Percentiles rank a stretch among this genome's conserved stretches.
phyloP scores from a whole-genome alignment of 805 yeast species.

The Starmera dryadoides region DNA sequence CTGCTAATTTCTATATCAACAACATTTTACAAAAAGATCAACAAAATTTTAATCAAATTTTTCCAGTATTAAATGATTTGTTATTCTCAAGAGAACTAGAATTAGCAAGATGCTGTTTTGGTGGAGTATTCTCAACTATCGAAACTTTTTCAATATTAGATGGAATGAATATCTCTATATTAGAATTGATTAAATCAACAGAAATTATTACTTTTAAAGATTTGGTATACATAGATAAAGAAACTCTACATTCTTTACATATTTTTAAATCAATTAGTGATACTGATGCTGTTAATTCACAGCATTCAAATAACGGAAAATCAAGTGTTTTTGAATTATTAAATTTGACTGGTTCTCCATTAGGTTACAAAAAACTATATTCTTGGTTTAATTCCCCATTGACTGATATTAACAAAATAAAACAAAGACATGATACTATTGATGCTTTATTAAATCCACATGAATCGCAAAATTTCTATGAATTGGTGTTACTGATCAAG shows the following conservation, averaged over 20 bases:
- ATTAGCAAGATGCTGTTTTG: not conserved
- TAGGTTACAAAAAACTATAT: conserved; percentile 23
- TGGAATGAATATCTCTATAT: not conserved
- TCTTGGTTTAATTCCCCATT: conserved; percentile 30
- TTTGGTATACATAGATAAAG: not conserved
- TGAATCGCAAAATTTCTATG: conserved; percentile 15
- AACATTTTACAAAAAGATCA: not conserved
- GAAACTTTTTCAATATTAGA: not conserved
- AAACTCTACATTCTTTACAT: not conserved
- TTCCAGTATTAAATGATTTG: not conserved
- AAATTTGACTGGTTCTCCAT: conserved; percentile 20
- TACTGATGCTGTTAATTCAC: not conserved
- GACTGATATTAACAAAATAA: conserved; percentile 18
- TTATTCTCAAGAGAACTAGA: not conserved
- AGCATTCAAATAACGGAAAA: not conserved
- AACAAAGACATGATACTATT: conserved; percentile 23
- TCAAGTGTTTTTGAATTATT: conserved; percentile 15
- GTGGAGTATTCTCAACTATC: not conserved
- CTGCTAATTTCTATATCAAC: not conserved
- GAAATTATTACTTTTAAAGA: not conserved
- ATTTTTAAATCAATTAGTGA: not conserved
- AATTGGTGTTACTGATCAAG: conserved; percentile 15
- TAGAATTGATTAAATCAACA: not conserved
- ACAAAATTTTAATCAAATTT: not conserved
- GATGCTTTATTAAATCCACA: conserved; percentile 14